Base-by-base conservation (phyloP, 2,329 filamentous ascomycete genomes). In the Tolypocladium tropicale region DNA sequence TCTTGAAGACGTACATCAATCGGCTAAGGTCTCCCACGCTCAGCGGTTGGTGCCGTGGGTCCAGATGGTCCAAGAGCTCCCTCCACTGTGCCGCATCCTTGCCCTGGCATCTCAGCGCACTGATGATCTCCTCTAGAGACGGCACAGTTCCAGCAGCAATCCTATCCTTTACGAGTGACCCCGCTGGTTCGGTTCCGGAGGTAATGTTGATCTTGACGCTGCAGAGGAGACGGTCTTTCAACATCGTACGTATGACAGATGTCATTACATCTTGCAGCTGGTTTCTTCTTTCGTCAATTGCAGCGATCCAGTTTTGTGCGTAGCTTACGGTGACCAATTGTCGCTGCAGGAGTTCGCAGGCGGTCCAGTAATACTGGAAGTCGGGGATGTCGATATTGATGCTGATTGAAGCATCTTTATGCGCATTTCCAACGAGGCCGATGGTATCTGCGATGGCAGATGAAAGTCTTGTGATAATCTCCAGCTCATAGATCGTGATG, bases 281-380 rank as follows among this genome's bases (percentile, higher is more conserved):
- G 5, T 5, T 23, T 36, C 49, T 52, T 25, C 49, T 30, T 36
- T 52, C 49, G 49, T 52, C 49, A 36, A 52, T 52, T 10, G 49
- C 32, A 21, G 49, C 49, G 12, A 52, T 52, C 49, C 49, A 52
- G 10, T n/a, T 52, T 14, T 36, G 49, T 9, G 33, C 49, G 6
- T 52, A 52, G 49, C 49, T 21, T 3, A 52, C 23, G 18, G 28
- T 23, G 32, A 52, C 49, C 12, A 52, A 10, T 23, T 23, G 23
- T 14, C 49, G 18, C 49, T 52, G 28, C 1, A 52, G 33, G 6
- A 52, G 49, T 12, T 33, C 49, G 30, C 49, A 52, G 49, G 49
- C 49, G 49, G 49, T 52, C 32, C 49, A 52, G 49, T 52, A 52
- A 14, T 52, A 52, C 49, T 52, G 49, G 18, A 52, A 52, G 33